These are phyloP conservation scores for Neostapfia colusana DNA, from an alignment of 176 grass and related monocot genomes.

Conservation along the genomic window DNA sequence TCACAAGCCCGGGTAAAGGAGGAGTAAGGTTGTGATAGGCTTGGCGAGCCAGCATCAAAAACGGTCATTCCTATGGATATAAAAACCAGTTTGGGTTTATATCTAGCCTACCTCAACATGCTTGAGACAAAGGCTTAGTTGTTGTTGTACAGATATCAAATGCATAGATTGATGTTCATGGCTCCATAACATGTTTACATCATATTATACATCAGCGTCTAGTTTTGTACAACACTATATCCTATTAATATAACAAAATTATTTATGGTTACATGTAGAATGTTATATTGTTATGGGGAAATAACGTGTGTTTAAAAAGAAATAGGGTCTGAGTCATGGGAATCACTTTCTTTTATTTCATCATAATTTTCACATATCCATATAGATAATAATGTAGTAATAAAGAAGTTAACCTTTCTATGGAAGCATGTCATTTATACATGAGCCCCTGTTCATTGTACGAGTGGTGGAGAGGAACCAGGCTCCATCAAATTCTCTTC, in stretches of 20 bases:
- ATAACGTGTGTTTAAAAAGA: not conserved
- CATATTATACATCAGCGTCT: not conserved
- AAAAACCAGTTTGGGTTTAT: no score
- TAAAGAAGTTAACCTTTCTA: not conserved
- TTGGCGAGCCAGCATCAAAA: no score
- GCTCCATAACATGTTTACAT: not conserved
- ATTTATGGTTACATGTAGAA: not conserved
- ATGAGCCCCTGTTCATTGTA: not conserved
- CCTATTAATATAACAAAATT: not conserved
- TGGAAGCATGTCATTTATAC: not conserved
- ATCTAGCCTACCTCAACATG: no score
- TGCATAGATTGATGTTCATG: not conserved
- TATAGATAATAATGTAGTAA: not conserved
- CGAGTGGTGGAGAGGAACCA: not conserved
- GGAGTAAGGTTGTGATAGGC: no score
- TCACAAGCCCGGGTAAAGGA: no score
- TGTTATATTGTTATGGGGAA: not conserved
- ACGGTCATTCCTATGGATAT: no score
- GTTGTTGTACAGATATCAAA: slow-evolving; percentile 1
- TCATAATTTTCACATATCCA: not conserved
- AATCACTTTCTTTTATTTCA: not conserved
- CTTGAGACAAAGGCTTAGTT: no score
- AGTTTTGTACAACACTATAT: not conserved
- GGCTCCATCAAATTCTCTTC: not conserved
- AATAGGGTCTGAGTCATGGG: not conserved